Conservation (phyloP, 2,329 filamentous ascomycete genomes). For the Biscogniauxia mediterranea region DNA sequence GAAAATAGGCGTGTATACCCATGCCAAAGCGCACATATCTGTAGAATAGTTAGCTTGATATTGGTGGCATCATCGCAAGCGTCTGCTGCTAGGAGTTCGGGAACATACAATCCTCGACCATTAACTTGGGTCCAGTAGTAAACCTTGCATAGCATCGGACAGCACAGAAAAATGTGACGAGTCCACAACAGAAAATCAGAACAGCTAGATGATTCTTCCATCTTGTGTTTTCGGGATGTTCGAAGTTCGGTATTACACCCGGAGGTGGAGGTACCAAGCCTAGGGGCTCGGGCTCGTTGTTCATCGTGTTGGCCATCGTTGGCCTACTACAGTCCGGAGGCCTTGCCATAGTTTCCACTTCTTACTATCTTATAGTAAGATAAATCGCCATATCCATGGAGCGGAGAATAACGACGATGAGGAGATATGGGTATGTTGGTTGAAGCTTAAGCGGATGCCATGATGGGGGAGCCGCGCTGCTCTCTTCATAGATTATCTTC, state of each 20-base stretch:
- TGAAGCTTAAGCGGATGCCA: background rate
- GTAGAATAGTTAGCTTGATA: background rate
- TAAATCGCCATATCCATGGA: background rate
- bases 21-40: slow-evolving; percentile 17
- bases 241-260: slow-evolving; percentile 21
- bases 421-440: background rate
- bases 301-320: background rate
- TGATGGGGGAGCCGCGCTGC: background rate
- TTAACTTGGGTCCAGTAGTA: slow-evolving; percentile 6
- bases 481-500: background rate
- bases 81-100: background rate
- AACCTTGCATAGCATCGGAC: slow-evolving; percentile 21
- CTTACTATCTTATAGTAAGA: background rate
- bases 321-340: background rate
- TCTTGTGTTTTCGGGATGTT: slow-evolving; percentile 15
- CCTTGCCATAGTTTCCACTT: background rate
- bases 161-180: slow-evolving; percentile 12
- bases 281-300: background rate
- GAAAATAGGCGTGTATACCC: slow-evolving; percentile 5
- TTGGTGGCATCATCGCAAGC: background rate
- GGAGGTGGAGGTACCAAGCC: slow-evolving; percentile 23
- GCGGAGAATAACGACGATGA: background rate
- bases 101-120: slow-evolving; percentile 11
- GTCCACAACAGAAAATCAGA: slow-evolving; percentile 14
- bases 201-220: slow-evolving; percentile 13